Conservation (phyloP, 2,329 filamentous ascomycete genomes). For the Ceratocystis cacaofunesta region DNA sequence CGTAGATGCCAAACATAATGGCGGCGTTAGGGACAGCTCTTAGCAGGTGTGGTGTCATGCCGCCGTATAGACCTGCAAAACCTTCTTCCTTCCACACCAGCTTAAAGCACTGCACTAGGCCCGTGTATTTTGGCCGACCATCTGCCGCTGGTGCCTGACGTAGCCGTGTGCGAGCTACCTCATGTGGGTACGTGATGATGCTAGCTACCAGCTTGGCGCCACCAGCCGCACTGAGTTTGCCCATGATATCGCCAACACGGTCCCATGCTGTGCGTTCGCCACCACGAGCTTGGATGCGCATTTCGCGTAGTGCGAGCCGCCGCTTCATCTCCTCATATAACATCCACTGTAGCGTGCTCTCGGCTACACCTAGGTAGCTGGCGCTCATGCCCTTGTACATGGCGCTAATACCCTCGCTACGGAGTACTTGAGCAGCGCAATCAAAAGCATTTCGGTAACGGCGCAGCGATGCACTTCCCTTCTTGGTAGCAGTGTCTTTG, state of each 20-base stretch:
- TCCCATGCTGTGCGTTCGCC: constrained; percentile 57
- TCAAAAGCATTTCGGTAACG: constrained; percentile 80
- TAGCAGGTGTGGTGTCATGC: constrained; percentile 80
- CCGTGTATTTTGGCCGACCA: constrained; percentile 70
- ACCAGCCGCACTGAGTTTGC: constrained; percentile 65
- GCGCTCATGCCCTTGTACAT: constrained; percentile 85
- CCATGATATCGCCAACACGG: constrained; percentile 58
- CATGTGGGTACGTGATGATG: constrained; percentile 78
- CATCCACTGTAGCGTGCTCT: constrained; percentile 86
- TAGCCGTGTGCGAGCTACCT: constrained; percentile 73
- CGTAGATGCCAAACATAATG: constrained; percentile 91
- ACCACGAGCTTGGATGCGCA: constrained; percentile 40
- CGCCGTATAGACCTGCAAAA: constrained; percentile 72
- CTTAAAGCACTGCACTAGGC: constrained; percentile 75
- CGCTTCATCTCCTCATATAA: constrained; percentile 87
- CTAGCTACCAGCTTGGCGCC: constrained; percentile 75
- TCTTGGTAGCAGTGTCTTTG: constrained; percentile 57
- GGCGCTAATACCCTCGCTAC: constrained; percentile 64
- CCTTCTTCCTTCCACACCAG: constrained; percentile 81
- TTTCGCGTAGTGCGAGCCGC: constrained; percentile 50
- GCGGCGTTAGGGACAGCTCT: constrained; percentile 82
- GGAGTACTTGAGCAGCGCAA: constrained; percentile 68
- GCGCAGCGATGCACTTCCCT: constrained; percentile 39
- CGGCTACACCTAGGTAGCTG: constrained; percentile 78
- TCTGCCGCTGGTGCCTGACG: constrained; percentile 62